Evolutionary conservation across 2,329 filamentous ascomycete genomes (phyloP).

Genomic region (Diaporthe sp.): DNA sequence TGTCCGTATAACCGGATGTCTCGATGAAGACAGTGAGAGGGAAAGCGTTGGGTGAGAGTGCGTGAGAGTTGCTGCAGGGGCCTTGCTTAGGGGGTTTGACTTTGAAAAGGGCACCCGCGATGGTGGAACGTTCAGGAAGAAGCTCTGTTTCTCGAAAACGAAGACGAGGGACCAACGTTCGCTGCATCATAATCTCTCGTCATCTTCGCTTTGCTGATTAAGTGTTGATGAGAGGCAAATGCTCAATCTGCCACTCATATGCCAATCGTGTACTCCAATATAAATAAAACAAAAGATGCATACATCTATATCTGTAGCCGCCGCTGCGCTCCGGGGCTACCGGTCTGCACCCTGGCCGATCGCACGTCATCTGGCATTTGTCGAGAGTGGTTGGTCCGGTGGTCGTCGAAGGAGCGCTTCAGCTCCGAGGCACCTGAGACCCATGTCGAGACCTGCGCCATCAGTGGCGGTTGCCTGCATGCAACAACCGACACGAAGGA

Average conservation of each 20-base stretch:
- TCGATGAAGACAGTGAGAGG: background rate
- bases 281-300: background rate
- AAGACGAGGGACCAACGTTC: too few species aligned
- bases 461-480: background rate
- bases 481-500: background rate
- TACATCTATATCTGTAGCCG: background rate
- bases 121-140: background rate
- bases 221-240: background rate
- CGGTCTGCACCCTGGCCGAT: background rate
- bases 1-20: background rate
- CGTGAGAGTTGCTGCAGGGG: background rate
- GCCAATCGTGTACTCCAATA: too few species aligned
- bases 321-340: background rate
- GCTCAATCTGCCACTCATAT: background rate
- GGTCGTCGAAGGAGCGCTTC: conserved; percentile 8
- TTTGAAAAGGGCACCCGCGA: too few species aligned
- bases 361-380: background rate
- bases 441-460: background rate
- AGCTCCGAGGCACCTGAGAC: background rate
- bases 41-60: background rate
- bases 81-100: background rate
- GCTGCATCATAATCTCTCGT: background rate
- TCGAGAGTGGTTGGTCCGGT: background rate
- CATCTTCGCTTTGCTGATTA: background rate
- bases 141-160: background rate